Percentiles rank a stretch among this genome's conserved stretches.
These are phyloP conservation scores for Pseudonitzschia multiseries DNA, from an alignment of 108 stramenopile species.

Conservation along the genomic window DNA sequence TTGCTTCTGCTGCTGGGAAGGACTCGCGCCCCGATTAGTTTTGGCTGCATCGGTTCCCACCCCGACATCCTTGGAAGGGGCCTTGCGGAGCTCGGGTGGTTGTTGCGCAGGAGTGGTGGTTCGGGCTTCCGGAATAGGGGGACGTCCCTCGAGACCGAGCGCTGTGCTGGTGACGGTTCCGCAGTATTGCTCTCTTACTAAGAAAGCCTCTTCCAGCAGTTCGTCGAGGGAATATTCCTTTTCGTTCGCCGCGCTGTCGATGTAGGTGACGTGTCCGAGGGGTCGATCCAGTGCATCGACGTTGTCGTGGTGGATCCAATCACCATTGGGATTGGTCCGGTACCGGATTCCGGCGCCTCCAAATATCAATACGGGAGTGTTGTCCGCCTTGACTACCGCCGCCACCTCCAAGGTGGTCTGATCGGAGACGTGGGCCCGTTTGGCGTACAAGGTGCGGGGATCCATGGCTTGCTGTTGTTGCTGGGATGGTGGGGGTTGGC, in stretches of 20 bases:
- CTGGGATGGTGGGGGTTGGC: conserved; percentile 10
- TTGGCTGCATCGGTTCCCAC: neutral
- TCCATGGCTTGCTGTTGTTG: neutral
- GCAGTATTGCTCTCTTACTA: conserved; percentile 74
- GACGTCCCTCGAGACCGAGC: conserved; percentile 41
- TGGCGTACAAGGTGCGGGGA: conserved; percentile 26
- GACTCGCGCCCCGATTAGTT: conserved; percentile 1
- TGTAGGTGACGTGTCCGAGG: conserved; percentile 66
- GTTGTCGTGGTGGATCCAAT: conserved; percentile 56
- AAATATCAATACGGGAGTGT: conserved; percentile 43
- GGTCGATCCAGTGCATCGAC: conserved; percentile 59
- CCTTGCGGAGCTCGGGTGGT: neutral
- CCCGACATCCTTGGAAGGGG: conserved; percentile 15
- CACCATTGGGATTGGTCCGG: conserved; percentile 9
- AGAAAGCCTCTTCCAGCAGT: conserved; percentile 72
- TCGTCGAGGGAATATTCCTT: conserved; percentile 70
- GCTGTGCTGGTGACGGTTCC: conserved; percentile 60
- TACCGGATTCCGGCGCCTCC: conserved; percentile 47
- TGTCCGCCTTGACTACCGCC: conserved; percentile 54
- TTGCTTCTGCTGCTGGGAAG: conserved; percentile 14
- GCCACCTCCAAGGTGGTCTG: conserved; percentile 56
- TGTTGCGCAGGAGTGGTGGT: conserved; percentile 7
- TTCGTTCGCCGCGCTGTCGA: conserved; percentile 76
- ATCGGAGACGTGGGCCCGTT: conserved; percentile 45
- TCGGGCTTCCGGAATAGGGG: neutral